These are phyloP conservation scores for Tetrapisispora fleetii DNA, from an alignment of 805 yeast species.

Conservation along the genomic window DNA sequence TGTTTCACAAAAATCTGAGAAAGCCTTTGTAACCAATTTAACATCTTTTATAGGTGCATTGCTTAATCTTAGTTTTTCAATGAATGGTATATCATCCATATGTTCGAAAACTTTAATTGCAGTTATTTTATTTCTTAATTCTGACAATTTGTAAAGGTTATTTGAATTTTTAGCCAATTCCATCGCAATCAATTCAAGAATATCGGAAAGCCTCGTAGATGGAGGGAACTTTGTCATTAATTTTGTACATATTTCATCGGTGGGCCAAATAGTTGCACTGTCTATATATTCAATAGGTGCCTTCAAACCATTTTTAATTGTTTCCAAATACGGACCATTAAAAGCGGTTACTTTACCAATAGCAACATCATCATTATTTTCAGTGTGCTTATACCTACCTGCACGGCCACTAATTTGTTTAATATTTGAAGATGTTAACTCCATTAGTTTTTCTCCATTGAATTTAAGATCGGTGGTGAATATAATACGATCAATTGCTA, in stretches of 20 bases:
- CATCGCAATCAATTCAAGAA: constrained; percentile 39
- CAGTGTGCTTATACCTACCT: constrained; percentile 51
- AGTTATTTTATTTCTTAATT: constrained; percentile 27
- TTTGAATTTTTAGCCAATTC: constrained; percentile 14
- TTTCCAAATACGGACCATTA: constrained; percentile 33
- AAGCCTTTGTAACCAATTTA: constrained; percentile 33
- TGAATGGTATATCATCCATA: constrained; percentile 36
- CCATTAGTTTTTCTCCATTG: constrained; percentile 45
- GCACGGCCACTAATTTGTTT: constrained; percentile 97
- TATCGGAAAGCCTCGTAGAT: constrained; percentile 35
- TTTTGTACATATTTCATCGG: constrained; percentile 56
- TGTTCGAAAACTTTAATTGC: constrained; percentile 38
- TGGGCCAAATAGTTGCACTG: constrained; percentile 74
- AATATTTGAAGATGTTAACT: constrained; percentile 52
- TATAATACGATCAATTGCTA: constrained; percentile 71
- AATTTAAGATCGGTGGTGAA: constrained; percentile 62
- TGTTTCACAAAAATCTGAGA: constrained; percentile 39
- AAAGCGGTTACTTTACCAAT: constrained; percentile 50
- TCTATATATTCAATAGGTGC: constrained; percentile 42
- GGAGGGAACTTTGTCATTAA: constrained; percentile 54
- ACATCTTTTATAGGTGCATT: constrained; percentile 51
- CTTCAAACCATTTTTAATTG: constrained; percentile 39
- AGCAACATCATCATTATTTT: constrained; percentile 11
- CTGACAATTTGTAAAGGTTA: constrained; percentile 20
- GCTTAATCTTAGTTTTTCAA: constrained; percentile 47